A percentile compares a stretch with the other conserved stretches of the same genome.
Evolutionary conservation across 441 rosid genomes (phyloP).

Genomic region (Eutrema salsugineum): DNA sequence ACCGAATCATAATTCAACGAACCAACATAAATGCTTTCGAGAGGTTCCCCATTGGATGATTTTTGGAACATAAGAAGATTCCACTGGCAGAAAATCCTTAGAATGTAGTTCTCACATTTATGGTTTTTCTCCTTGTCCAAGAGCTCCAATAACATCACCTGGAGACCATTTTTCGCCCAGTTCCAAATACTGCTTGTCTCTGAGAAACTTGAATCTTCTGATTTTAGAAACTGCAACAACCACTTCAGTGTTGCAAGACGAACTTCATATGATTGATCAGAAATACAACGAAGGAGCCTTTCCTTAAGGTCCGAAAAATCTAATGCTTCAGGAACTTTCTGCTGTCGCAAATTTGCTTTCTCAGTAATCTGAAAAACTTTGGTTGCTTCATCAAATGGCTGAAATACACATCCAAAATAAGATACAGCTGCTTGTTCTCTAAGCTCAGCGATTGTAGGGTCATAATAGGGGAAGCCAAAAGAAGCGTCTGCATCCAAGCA

Average conservation of each 20-base stretch:
- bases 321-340: constrained; percentile 32
- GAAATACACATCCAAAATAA: constrained; percentile 76
- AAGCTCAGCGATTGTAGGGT: constrained; percentile 80
- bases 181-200: constrained; percentile 46
- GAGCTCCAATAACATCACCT: constrained; percentile 54
- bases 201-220: constrained; percentile 37
- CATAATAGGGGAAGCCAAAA: constrained; percentile 58
- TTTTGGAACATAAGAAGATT: constrained; percentile 65
- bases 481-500: constrained; percentile 67
- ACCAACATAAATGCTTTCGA: constrained; percentile 48
- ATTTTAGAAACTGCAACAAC: constrained; percentile 69
- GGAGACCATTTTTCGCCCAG: constrained; percentile 71
- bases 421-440: constrained; percentile 80
- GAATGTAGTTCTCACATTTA: constrained; percentile 69
- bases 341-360: constrained; percentile 26
- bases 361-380: constrained; percentile 40
- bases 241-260: constrained; percentile 85
- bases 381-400: constrained; percentile 50
- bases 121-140: constrained; percentile 66
- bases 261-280: constrained; percentile 88
- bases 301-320: constrained; percentile 47
- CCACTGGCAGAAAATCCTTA: constrained; percentile 82
- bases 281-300: constrained; percentile 56
- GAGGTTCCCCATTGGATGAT: constrained; percentile 22
- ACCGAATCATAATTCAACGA: constrained; percentile 56